Evolutionary conservation across 176 grass and related monocot species (phyloP).

Genomic region (Canna indica): DNA sequence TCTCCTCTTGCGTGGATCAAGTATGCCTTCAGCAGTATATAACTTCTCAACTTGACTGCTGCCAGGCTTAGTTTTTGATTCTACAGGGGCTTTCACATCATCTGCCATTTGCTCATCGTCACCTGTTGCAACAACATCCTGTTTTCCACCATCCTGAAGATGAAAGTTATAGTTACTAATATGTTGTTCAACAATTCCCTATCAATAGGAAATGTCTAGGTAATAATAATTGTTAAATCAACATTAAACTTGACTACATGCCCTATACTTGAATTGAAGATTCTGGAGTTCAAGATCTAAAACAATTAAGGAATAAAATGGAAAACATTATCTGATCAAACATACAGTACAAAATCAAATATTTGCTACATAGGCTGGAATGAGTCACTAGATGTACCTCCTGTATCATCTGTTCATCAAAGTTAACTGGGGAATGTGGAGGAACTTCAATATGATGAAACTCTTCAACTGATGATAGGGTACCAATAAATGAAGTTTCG

Average conservation of each 20-base stretch:
- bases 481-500: slow-evolving; percentile 67
- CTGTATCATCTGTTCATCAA: slow-evolving; percentile 29
- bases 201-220: too few species aligned
- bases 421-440: slow-evolving; percentile 42
- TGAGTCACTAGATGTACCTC: neutral
- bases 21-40: slow-evolving; percentile 63
- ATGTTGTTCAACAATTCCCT: too few species aligned
- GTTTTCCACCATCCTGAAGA: slow-evolving; percentile 24
- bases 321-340: neutral
- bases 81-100: slow-evolving; percentile 25
- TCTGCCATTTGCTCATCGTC: slow-evolving; percentile 39
- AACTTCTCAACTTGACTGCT: slow-evolving; percentile 54
- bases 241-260: neutral
- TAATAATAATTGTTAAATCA: neutral
- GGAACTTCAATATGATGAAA: slow-evolving; percentile 79
- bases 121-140: slow-evolving; percentile 10
- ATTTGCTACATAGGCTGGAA: neutral
- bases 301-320: neutral
- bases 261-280: neutral
- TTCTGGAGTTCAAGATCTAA: neutral
- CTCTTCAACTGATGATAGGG: slow-evolving; percentile 66
- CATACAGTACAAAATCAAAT: neutral
- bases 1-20: slow-evolving; percentile 62
- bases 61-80: slow-evolving; percentile 22
- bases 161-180: slow-evolving; percentile 1